Evolutionary conservation across 805 yeast genomes (phyloP).

Genomic region (Candida wancherniae): DNA sequence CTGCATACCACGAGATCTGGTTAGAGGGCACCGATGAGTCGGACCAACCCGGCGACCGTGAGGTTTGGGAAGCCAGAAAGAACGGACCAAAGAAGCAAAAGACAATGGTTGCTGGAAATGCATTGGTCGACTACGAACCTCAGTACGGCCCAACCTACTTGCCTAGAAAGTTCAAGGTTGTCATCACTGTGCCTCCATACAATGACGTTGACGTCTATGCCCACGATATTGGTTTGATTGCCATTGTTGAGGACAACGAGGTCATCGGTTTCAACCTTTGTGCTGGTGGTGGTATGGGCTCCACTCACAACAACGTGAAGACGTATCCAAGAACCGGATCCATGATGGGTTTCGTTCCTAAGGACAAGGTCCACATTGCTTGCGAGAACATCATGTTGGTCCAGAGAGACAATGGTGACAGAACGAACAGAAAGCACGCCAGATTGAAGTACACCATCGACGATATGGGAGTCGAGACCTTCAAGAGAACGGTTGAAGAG

Average conservation of each 20-base stretch:
- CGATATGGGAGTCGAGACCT: constrained; percentile 84
- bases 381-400: constrained; percentile 91
- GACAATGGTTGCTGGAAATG: constrained; percentile 80
- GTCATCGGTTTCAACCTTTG: constrained; percentile 80
- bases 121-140: constrained; percentile 80
- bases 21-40: constrained; percentile 75
- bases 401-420: constrained; percentile 92
- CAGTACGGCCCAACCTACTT: constrained; percentile 79
- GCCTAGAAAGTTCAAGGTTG: constrained; percentile 94
- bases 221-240: constrained; percentile 88
- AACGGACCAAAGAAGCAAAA: constrained; percentile 79
- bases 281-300: constrained; percentile 99
- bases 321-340: constrained; percentile 96
- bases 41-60: constrained; percentile 63
- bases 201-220: constrained; percentile 97
- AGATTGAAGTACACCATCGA: constrained; percentile 95
- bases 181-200: constrained; percentile 91
- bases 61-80: constrained; percentile 58
- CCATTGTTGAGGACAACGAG: constrained; percentile 65
- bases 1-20: constrained; percentile 98
- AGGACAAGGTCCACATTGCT: constrained; percentile 65
- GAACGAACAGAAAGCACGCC: constrained; percentile 95
- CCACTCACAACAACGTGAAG: constrained; percentile 93
- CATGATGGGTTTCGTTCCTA: constrained; percentile 67
- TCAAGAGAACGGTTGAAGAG: constrained; percentile 77